Conservation (phyloP, 179 eudicot species). For the Patellifolia procumbens region DNA sequence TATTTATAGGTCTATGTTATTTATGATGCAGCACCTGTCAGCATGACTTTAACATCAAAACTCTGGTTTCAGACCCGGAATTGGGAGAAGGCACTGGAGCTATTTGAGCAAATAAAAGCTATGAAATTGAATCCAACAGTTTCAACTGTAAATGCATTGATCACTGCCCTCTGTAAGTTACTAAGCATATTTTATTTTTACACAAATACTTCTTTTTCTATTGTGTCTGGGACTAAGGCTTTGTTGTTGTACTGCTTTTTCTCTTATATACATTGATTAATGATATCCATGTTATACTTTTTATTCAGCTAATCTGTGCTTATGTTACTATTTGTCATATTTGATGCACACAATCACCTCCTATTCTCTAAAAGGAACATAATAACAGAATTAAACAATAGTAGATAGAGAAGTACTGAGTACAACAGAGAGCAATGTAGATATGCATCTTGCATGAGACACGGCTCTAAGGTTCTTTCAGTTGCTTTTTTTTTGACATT, state of each 20-base stretch:
- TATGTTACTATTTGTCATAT: neutral
- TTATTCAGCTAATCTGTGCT: neutral
- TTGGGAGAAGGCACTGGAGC: constrained; percentile 89
- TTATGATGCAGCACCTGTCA: constrained; percentile 17
- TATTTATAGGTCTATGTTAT: constrained; percentile 16
- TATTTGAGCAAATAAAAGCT: constrained; percentile 71
- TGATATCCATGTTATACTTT: neutral
- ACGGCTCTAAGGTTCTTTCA: constrained; percentile 1
- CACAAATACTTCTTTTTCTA: neutral
- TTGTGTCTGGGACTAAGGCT: neutral
- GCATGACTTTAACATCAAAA: constrained; percentile 17
- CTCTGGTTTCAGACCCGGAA: constrained; percentile 63
- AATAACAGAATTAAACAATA: neutral
- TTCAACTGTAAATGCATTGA: constrained; percentile 84
- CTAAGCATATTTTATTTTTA: neutral
- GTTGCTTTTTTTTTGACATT: neutral
- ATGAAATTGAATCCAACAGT: constrained; percentile 73
- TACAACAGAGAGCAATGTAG: neutral
- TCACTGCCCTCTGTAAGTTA: constrained; percentile 88
- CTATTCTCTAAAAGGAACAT: neutral
- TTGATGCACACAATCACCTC: neutral
- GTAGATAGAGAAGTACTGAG: neutral
- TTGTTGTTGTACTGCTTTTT: too few relatives aligned
- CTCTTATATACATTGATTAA: too few relatives aligned
- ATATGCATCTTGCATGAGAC: neutral